These are phyloP conservation scores for Aspergillus funiculosus DNA, from an alignment of 495 filamentous ascomycete species.

Conservation along the genomic window DNA sequence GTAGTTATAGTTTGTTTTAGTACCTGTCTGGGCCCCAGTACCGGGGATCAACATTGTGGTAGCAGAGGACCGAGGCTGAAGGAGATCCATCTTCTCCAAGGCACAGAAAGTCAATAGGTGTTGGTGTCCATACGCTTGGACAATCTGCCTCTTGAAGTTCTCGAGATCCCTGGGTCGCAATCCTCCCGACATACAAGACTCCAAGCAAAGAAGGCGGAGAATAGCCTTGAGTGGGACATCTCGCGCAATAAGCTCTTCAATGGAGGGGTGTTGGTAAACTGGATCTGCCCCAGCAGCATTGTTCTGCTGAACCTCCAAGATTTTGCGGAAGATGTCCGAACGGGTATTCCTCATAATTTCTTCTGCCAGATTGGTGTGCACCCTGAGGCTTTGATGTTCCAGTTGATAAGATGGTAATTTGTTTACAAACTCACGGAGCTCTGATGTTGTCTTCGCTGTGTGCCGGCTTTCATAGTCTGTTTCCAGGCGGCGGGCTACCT, in stretches of 20 bases:
- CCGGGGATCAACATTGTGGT: slow-evolving; percentile 64
- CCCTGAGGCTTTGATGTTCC: slow-evolving; percentile 84
- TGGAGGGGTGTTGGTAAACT: slow-evolving; percentile 76
- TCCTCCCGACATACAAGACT: slow-evolving; percentile 83
- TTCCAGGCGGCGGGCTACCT: slow-evolving; percentile 81
- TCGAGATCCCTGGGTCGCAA: slow-evolving; percentile 84
- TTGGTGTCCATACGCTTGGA: slow-evolving; percentile 92
- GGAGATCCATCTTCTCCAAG: slow-evolving; percentile 83
- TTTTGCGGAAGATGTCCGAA: slow-evolving; percentile 78
- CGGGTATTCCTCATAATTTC: slow-evolving; percentile 90
- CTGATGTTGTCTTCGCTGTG: slow-evolving; percentile 76
- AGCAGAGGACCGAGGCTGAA: slow-evolving; percentile 64
- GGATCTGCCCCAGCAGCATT: slow-evolving; percentile 88
- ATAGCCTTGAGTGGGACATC: slow-evolving; percentile 71
- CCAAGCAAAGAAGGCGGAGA: slow-evolving; percentile 80
- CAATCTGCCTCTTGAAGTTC: slow-evolving; percentile 75
- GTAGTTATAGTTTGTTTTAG: slow-evolving; percentile 85
- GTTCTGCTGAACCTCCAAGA: slow-evolving; percentile 92
- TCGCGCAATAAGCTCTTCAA: slow-evolving; percentile 89
- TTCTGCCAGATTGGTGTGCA: slow-evolving; percentile 87
- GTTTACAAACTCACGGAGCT: slow-evolving; percentile 86
- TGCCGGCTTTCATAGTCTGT: slow-evolving; percentile 88
- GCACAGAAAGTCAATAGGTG: slow-evolving; percentile 85
- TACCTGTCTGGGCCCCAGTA: slow-evolving; percentile 48
- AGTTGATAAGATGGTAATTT: slow-evolving; percentile 88